Evolutionary conservation across 768 basidiomycete species (phyloP), one percentile per base, ranked within the genome.

Genomic region (Termitomyces sp.): DNA sequence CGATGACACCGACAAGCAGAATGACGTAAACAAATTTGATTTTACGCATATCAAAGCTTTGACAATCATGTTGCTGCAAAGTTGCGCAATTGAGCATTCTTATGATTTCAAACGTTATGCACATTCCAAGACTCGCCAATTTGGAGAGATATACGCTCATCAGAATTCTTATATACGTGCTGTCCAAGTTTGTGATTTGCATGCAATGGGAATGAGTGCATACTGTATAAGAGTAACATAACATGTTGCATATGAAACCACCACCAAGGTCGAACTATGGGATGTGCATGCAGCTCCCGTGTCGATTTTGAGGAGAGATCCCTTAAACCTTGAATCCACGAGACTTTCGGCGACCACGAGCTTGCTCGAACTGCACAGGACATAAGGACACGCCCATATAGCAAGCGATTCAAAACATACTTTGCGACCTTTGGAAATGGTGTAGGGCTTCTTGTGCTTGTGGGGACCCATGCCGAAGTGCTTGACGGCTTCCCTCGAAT

Each of bases 391-490:
- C 57, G 61, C 7, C 56, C 56, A 55, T 51, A 55, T 23, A 1
- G 5, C 40, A 20, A 26, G 9, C 28, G 8, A 4, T 44, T 9
- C 5, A 36, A 13, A 6, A 33, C 75, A 44, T 68, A 88, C 87
- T 78, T 97, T 98, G 85, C 95, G 91, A 63, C 97, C 96, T 82
- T 96, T 97, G 73, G 93, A 95, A 70, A 79, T 82, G 50, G 95
- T 91, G 80, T 94, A 91, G 50, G 97, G 97, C 80, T 95, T 97
- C 84, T 96, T 98, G 88, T 97, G 82, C 79, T 98, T 93, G 88
- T 95, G 93, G 58, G 95, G 95, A 65, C 89, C 93, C 91, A 93
- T 93, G 77, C 96, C 96, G 74, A 98, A 98, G 85, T 98, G 96
- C 76, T 93, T 95, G 81, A 91, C 86, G 53, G 95, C 91, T 77